Evolutionary conservation across 768 basidiomycete genomes (phyloP).

Genomic region (Cytidiella melzeri): DNA sequence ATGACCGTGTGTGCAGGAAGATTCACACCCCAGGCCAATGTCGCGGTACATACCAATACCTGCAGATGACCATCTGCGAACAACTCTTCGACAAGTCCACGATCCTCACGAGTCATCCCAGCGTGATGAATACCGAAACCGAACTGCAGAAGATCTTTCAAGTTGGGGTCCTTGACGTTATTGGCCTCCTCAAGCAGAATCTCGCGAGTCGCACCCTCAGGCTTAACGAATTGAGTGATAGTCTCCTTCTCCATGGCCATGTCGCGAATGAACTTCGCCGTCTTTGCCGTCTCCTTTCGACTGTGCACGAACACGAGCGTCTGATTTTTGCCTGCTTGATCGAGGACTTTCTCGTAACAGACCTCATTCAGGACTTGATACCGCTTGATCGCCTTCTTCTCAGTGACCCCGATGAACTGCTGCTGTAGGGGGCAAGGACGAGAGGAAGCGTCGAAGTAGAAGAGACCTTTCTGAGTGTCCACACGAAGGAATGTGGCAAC

Average conservation of each 20-base stretch:
- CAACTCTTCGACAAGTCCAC: constrained; percentile 87
- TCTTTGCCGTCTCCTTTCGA: constrained; percentile 97
- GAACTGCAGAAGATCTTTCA: constrained; percentile 89
- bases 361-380: constrained; percentile 99
- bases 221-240: constrained; percentile 91
- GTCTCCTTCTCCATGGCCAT: constrained; percentile 96
- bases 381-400: constrained; percentile 99
- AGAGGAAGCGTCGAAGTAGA: constrained; percentile 95
- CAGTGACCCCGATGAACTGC: constrained; percentile 95
- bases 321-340: constrained; percentile 87
- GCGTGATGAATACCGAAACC: constrained; percentile 98
- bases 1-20: constrained; percentile 96
- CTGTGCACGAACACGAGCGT: constrained; percentile 97
- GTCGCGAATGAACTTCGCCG: constrained; percentile 89
- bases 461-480: constrained; percentile 84
- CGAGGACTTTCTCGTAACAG: constrained; percentile 97
- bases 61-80: constrained; percentile 91
- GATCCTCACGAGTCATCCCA: constrained; percentile 90
- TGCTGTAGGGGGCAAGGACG: constrained; percentile 94
- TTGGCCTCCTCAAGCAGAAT: constrained; percentile 81
- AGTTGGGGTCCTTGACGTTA: constrained; percentile 74
- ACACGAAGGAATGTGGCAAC: constrained; percentile 97
- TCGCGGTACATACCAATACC: constrained; percentile 95
- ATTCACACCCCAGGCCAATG: constrained; percentile 99
- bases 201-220: constrained; percentile 87